Base-by-base conservation (phyloP, 2,329 filamentous ascomycete species). In the Falciphora oryzae region DNA sequence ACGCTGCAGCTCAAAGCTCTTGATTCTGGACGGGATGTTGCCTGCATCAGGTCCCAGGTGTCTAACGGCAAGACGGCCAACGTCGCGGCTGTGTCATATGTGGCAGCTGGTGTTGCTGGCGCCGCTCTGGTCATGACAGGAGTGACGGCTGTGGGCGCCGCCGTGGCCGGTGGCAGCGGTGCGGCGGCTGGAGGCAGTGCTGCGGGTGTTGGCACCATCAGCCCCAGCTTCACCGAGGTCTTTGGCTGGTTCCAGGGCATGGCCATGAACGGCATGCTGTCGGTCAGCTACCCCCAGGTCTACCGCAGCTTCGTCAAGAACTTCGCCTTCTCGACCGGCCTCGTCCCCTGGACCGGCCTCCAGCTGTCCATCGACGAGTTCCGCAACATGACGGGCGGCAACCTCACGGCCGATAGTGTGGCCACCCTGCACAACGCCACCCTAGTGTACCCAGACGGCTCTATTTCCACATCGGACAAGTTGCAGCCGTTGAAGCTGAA, bases 211-310 rank as follows among this genome's bases (percentile, higher is more conserved):
- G 82, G 86, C 2, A 83, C 89, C 14, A 81, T 89, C 57, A 95
- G 92, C 70, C 95, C 95, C 31, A 91, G 89, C 63, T 97, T 98
- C 74, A 83, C 83, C 59, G 92, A 97, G 72, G 88, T 96, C 61
- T 84, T 97, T 69, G 88, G 89, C 67, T 96, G 91, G 86, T 97
- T 98, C 76, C 93, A 98, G 77, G 89, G 90, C 62, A 90, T 98
- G 82, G 93, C 95, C 32, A 90, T 95, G 81, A 97, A 95, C 76
- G 93, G 95, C 69, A 98, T 98, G 95, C 83, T 97, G 75, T 96
- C 91, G 66, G 93, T 96, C 71, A 86, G 89, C 71, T 93, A 97
- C 70, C 95, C 95, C 4, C 81, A 86, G 50, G 87, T 98, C 53
- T 98, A 98, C 79, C 87, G 89, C 70, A 94, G 88, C 75, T 99